A percentile compares a stretch with the other conserved stretches of the same genome.
Conservation (phyloP, 371 early-diverging fungal species). For the Saksenaea oblongispora region DNA sequence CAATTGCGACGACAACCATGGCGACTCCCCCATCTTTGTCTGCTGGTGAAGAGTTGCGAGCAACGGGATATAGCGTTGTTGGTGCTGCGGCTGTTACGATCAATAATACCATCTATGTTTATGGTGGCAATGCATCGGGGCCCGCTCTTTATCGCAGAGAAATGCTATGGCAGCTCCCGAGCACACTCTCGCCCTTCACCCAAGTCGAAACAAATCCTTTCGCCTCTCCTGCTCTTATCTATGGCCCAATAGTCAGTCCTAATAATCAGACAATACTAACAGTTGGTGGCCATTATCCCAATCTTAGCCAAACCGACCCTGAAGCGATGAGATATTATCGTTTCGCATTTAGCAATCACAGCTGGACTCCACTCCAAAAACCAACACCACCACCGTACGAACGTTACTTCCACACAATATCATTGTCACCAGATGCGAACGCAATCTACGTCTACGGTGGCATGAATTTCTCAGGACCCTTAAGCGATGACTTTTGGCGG, state of each 20-base stretch:
- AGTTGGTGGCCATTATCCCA: slow-evolving; percentile 37
- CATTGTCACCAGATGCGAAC: background rate
- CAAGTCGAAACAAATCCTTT: slow-evolving; percentile 32
- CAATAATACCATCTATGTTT: slow-evolving; percentile 27
- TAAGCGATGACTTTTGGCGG: slow-evolving; percentile 25
- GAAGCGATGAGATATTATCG: slow-evolving; percentile 32
- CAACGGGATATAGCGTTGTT: slow-evolving; percentile 31
- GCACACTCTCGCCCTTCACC: slow-evolving; percentile 5
- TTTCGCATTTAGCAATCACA: slow-evolving; percentile 8
- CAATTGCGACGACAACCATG: background rate
- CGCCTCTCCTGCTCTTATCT: slow-evolving; percentile 33
- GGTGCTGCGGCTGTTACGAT: slow-evolving; percentile 24
- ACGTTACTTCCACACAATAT: slow-evolving; percentile 33
- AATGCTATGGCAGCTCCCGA: slow-evolving; percentile 26
- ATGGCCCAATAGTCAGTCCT: slow-evolving; percentile 15
- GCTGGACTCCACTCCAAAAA: slow-evolving; percentile 34
- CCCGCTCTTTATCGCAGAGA: slow-evolving; percentile 36
- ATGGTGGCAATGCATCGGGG: slow-evolving; percentile 33
- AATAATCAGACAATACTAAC: slow-evolving; percentile 12
- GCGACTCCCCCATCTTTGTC: background rate
- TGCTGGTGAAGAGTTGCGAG: slow-evolving; percentile 32
- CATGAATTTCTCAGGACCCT: slow-evolving; percentile 26
- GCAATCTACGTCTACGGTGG: slow-evolving; percentile 30
- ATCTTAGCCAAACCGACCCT: slow-evolving; percentile 6
- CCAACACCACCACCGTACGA: slow-evolving; percentile 19